Percentiles rank a stretch among this genome's conserved stretches.
Evolutionary conservation across 352 stramenopile species (phyloP).

Genomic region (Thalassiosira exigua): DNA sequence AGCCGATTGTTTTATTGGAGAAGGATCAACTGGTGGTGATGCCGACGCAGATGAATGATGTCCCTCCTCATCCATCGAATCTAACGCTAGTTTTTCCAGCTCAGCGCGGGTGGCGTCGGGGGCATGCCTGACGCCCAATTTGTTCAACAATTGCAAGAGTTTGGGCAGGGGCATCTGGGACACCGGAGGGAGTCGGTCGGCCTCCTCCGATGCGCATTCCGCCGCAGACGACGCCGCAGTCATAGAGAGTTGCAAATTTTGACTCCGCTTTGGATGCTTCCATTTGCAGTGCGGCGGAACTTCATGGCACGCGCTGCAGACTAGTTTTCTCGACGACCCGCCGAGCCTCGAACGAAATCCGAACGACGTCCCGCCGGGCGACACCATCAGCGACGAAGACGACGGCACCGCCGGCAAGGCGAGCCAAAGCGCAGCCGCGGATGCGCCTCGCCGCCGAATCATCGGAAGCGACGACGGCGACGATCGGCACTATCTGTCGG

Average conservation of each 20-base stretch:
- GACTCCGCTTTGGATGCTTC: background rate
- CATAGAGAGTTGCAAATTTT: background rate
- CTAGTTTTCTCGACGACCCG: background rate
- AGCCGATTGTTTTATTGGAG: background rate
- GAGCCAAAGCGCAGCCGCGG: background rate
- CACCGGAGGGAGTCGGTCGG: background rate
- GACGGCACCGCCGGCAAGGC: background rate
- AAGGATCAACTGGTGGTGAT: background rate
- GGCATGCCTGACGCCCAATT: constrained; percentile 11
- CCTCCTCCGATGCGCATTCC: background rate
- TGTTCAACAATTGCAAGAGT: constrained; percentile 19
- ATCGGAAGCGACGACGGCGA: constrained; percentile 3
- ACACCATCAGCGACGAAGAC: constrained; percentile 2
- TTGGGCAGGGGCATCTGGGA: constrained; percentile 6
- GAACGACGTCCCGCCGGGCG: background rate
- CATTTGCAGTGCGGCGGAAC: background rate
- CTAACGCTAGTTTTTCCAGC: background rate
- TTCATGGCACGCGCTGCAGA: background rate
- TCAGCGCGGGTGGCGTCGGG: constrained; percentile 14
- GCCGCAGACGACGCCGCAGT: background rate
- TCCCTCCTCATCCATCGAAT: constrained; percentile 6
- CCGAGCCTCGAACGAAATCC: background rate
- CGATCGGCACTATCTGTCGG: too few species aligned
- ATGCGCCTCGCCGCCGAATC: background rate
- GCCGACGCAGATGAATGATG: background rate